Percentiles rank a stretch among this genome's conserved stretches.
These are phyloP conservation scores for Thelonectria blattea DNA, from an alignment of 2,329 filamentous ascomycete species.

Conservation along the genomic window DNA sequence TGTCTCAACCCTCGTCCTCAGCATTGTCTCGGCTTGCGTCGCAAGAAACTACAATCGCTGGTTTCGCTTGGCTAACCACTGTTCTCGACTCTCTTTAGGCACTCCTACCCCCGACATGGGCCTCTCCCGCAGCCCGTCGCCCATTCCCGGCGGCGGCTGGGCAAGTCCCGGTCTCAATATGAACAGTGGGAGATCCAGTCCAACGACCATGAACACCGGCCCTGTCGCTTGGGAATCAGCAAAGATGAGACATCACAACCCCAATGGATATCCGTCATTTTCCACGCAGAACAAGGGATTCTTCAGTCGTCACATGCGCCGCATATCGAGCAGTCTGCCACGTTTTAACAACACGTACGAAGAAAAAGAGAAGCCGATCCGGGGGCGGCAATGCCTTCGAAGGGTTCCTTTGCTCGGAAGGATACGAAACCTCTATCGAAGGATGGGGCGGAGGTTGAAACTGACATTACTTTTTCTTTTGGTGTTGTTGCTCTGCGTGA, in stretches of 20 bases:
- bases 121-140: constrained; percentile 86
- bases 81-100: constrained; percentile 46
- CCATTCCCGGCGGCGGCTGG: constrained; percentile 85
- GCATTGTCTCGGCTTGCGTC: constrained; percentile 16
- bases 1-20: constrained; percentile 3
- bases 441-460: constrained; percentile 70
- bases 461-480: constrained; percentile 66
- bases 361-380: constrained; percentile 79
- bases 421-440: constrained; percentile 52
- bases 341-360: constrained; percentile 70
- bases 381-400: constrained; percentile 60
- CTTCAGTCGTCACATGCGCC: constrained; percentile 83
- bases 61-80: constrained; percentile 37
- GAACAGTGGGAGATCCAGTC: constrained; percentile 73
- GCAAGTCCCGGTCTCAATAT: constrained; percentile 80
- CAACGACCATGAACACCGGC: constrained; percentile 61
- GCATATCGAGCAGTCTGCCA: constrained; percentile 79
- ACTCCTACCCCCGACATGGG: constrained; percentile 73
- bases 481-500: constrained; percentile 64
- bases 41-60: constrained; percentile 21
- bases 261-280: constrained; percentile 79
- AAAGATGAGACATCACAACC: constrained; percentile 75
- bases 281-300: constrained; percentile 84
- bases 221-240: constrained; percentile 82
- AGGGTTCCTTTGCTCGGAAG: constrained; percentile 55